Evolutionary conservation across 208 protist genomes (phyloP).

Genomic region (Leishmania major): DNA sequence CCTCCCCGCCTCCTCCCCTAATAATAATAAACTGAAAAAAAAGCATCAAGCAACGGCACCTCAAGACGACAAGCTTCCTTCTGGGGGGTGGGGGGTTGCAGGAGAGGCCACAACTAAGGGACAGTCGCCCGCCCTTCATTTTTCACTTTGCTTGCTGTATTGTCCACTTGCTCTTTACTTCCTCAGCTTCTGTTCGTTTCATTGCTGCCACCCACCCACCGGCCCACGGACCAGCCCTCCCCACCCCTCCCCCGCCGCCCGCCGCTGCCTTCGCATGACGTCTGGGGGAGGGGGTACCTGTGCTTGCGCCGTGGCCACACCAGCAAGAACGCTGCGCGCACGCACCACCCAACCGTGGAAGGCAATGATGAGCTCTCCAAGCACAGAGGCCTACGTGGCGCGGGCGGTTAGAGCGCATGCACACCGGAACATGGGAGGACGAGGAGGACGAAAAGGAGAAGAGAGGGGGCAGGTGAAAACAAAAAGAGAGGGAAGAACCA

Average conservation of each 20-base stretch:
- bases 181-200: neutral
- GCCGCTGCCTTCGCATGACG: neutral
- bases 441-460: neutral
- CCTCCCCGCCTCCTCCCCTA: neutral
- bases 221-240: no score
- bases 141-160: no score
- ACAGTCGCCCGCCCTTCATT: no score
- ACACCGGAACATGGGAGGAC: neutral
- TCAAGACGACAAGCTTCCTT: neutral
- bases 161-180: neutral
- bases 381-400: neutral
- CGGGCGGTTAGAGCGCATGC: neutral
- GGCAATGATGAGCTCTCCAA: neutral
- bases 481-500: neutral
- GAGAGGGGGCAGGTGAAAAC: no score
- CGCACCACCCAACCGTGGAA: neutral
- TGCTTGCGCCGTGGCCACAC: neutral
- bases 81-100: neutral
- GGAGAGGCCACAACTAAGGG: neutral
- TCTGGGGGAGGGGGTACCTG: neutral
- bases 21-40: constrained; percentile 3
- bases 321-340: neutral
- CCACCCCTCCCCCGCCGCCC: neutral
- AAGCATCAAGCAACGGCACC: neutral
- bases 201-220: neutral